Conservation (phyloP, 179 eudicot species). For the Spinacia oleracea region DNA sequence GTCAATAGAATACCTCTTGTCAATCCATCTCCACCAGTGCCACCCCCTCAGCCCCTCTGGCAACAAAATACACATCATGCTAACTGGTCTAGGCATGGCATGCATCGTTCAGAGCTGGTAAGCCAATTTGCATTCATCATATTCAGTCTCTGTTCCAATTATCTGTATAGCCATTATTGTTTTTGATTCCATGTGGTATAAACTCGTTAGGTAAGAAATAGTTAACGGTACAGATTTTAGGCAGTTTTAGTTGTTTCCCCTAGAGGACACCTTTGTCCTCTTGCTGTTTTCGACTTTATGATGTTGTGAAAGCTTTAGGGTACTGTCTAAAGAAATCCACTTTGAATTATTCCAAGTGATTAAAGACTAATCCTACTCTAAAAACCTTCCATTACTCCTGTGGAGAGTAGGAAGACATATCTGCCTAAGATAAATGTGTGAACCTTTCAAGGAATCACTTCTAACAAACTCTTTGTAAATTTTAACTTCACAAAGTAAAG, state of each 20-base stretch:
- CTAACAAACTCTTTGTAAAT: neutral
- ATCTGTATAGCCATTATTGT: neutral
- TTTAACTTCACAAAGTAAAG: neutral
- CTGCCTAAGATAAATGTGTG: neutral
- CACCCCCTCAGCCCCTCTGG: constrained; percentile 95
- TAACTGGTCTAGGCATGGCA: constrained; percentile 81
- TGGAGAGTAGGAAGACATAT: neutral
- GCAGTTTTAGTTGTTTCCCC: too few species aligned
- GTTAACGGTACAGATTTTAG: neutral
- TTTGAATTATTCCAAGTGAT: neutral
- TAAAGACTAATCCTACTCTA: neutral
- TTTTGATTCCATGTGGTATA: neutral
- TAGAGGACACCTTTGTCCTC: too few species aligned
- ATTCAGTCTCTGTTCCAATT: neutral
- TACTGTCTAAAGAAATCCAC: neutral
- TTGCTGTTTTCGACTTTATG: too few species aligned
- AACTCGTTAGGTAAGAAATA: neutral
- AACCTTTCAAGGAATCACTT: neutral
- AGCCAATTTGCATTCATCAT: constrained; percentile 22
- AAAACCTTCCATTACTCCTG: neutral
- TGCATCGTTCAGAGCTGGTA: constrained; percentile 73
- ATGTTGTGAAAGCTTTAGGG: neutral
- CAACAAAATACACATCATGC: constrained; percentile 78
- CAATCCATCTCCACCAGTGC: constrained; percentile 89
- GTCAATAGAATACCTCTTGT: constrained; percentile 56